Conservation (phyloP, 495 filamentous ascomycete genomes). For the Neurospora tetrasperma region DNA sequence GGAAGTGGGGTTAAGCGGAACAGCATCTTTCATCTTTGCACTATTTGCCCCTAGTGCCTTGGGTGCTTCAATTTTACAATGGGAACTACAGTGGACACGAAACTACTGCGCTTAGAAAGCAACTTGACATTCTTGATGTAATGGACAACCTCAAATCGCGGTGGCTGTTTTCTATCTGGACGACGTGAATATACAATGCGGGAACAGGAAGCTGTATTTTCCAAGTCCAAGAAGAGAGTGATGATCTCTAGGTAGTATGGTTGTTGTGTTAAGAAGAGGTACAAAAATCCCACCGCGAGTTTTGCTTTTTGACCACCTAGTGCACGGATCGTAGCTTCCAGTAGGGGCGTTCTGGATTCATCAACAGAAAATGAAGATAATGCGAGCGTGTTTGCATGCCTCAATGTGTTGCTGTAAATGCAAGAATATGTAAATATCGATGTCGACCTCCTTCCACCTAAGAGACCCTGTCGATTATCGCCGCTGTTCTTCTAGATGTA, state of each 20-base stretch:
- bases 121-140: neutral
- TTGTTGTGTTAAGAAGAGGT: neutral
- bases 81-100: neutral
- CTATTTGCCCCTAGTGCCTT: too few species aligned
- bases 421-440: too few species aligned
- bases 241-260: too few species aligned
- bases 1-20: neutral
- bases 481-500: too few species aligned
- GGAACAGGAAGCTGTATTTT: neutral
- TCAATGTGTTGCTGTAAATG: too few species aligned
- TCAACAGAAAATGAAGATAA: neutral
- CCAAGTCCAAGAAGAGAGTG: too few species aligned
- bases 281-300: too few species aligned
- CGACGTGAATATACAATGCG: neutral
- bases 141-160: neutral
- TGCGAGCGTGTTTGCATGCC: neutral
- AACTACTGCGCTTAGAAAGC: neutral
- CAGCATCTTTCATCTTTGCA: neutral
- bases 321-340: too few species aligned
- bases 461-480: too few species aligned
- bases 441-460: too few species aligned
- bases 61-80: neutral
- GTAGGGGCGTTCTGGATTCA: too few species aligned
- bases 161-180: neutral
- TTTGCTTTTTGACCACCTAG: too few species aligned